These are phyloP conservation scores for Erodium maritimum DNA, from an alignment of 345 rosid genomes.

Conservation along the genomic window DNA sequence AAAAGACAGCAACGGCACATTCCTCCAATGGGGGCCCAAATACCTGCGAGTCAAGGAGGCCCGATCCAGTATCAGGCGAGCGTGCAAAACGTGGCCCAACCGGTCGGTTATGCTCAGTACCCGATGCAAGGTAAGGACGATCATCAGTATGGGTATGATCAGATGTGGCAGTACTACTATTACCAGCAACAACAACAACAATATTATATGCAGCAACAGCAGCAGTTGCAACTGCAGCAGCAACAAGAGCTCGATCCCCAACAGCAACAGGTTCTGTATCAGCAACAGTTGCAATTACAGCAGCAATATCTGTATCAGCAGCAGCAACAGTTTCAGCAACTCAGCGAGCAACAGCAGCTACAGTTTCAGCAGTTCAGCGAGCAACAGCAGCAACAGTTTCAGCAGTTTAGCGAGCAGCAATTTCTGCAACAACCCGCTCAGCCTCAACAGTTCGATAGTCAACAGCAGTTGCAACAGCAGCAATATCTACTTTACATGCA, in stretches of 20 bases:
- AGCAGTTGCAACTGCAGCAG: conserved; percentile 22
- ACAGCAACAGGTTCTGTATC: conserved; percentile 19
- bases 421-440: conserved; percentile 6
- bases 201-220: conserved; percentile 27
- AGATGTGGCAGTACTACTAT: conserved; percentile 75
- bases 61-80: conserved; percentile 18
- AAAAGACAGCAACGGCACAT: conserved; percentile 17
- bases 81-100: conserved; percentile 30
- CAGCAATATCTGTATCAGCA: conserved; percentile 19
- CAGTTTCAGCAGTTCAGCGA: conserved; percentile 21
- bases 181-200: conserved; percentile 52
- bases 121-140: conserved; percentile 30
- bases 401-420: neutral
- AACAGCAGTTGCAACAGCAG: conserved; percentile 16
- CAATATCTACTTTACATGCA: conserved; percentile 31
- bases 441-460: conserved; percentile 13
- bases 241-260: conserved; percentile 15
- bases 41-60: conserved; percentile 16
- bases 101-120: conserved; percentile 27
- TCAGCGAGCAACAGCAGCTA: conserved; percentile 32
- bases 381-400: conserved; percentile 25
- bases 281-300: conserved; percentile 12
- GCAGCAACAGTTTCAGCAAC: conserved; percentile 30
- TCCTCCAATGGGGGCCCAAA: conserved; percentile 17
- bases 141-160: conserved; percentile 49